Conservation (phyloP, 257 asterid genomes). For the Osmanthus fragrans region DNA sequence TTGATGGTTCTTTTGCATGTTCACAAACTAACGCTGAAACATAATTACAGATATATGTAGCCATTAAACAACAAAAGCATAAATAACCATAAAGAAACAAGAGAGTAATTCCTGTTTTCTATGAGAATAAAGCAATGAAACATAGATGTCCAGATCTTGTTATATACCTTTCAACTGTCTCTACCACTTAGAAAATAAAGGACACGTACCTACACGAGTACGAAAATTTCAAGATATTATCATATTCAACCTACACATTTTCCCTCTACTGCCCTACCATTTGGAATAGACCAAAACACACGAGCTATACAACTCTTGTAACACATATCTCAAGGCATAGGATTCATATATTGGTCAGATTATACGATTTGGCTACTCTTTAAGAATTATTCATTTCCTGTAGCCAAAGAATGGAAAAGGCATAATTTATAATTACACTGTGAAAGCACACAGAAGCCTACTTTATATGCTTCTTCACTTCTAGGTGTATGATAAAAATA, state of each 20-base stretch:
- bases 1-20: not conserved
- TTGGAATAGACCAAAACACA: not conserved
- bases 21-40: constrained; percentile 12
- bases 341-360: not conserved
- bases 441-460: not conserved
- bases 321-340: not conserved
- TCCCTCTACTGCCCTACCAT: not conserved
- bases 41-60: not conserved
- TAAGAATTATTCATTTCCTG: too few relatives aligned
- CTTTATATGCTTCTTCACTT: not conserved
- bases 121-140: not conserved
- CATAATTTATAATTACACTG: too few relatives aligned
- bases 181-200: not conserved
- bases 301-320: not conserved
- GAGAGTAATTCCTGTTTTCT: not conserved
- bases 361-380: too few relatives aligned
- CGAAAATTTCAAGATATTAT: not conserved
- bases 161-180: not conserved
- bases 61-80: not conserved
- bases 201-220: not conserved
- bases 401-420: too few relatives aligned
- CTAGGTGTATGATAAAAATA: not conserved
- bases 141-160: not conserved
- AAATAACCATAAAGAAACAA: not conserved
- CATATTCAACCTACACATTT: not conserved